These are phyloP conservation scores for Coemansia sp. DNA, from an alignment of 192 early-diverging fungal genomes.

Conservation along the genomic window DNA sequence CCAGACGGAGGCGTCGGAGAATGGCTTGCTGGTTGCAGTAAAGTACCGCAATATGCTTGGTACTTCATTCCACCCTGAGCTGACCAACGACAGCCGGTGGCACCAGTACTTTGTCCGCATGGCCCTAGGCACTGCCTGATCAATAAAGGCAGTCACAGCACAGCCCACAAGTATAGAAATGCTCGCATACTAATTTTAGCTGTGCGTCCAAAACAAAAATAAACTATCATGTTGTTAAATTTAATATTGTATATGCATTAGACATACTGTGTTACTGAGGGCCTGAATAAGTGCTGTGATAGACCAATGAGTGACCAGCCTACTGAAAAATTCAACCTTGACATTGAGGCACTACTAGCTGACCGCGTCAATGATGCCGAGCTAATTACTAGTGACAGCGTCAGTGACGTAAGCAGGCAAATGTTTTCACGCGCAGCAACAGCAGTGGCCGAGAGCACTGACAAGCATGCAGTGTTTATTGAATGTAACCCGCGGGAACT, in stretches of 20 bases:
- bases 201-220: too few species aligned
- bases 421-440: constrained; percentile 28
- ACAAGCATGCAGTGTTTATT: constrained; percentile 23
- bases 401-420: constrained; percentile 16
- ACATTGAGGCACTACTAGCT: constrained; percentile 35
- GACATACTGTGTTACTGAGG: too few species aligned
- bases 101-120: constrained; percentile 80
- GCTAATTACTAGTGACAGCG: constrained; percentile 6
- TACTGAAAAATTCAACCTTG: not conserved
- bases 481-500: constrained; percentile 26
- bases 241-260: too few species aligned
- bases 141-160: not conserved
- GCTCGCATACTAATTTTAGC: too few species aligned
- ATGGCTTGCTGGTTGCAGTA: constrained; percentile 82
- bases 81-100: constrained; percentile 85
- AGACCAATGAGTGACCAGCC: not conserved
- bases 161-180: too few species aligned
- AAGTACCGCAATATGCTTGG: constrained; percentile 82
- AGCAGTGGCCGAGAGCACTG: constrained; percentile 6
- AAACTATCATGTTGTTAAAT: too few species aligned
- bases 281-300: not conserved
- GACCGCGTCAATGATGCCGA: constrained; percentile 43
- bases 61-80: constrained; percentile 95
- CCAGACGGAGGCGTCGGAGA: constrained; percentile 53
- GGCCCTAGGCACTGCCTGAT: constrained; percentile 15